Conservation (phyloP, 176 grass and related monocot species). For the sorghum (Sorghum bicolor) region Sorghum_bicolor_NCBIv3 NC_012873.2:8038001-8038500, state of each 20-base stretch:
- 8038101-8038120: constrained; percentile 6
- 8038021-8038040: neutral
- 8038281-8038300: neutral
- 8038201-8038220: neutral
- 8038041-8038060: no score
- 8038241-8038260: neutral
- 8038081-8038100: neutral
- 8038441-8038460: neutral
- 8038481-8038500: neutral
- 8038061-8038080: no score
- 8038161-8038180: constrained; percentile 24
- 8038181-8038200: neutral
- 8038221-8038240: neutral
- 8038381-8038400: neutral
- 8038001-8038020: constrained; percentile 11
- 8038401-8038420: neutral
- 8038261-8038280: neutral
- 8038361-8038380: neutral
- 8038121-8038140: neutral
- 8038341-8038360: constrained; percentile 3
- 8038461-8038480: neutral
- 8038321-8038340: neutral
- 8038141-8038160: neutral
- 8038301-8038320: neutral
- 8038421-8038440: neutral